Evolutionary conservation across 2,329 filamentous ascomycete genomes (phyloP), one percentile per base, ranked within the genome.

Genomic region (Pestalotiopsis sp.): DNA sequence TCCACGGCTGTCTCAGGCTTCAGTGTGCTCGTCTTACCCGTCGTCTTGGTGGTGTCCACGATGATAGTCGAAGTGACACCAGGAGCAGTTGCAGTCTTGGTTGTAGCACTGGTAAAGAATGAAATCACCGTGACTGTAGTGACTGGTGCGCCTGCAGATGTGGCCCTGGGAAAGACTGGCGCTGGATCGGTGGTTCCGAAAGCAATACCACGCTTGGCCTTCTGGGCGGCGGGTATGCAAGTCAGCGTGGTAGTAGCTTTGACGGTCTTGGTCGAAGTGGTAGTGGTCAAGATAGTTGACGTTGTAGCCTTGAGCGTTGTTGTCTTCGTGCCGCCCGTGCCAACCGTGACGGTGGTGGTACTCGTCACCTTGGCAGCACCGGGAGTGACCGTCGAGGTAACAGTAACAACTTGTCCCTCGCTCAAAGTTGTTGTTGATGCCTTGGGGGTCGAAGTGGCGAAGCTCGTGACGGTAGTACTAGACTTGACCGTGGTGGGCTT

Each of bases 401-500:
- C 61, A 20, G 66, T 63, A 2, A 62, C 61, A 27, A 41, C 52
- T 31, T 13, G 27, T n/a, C 59, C 66, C 56, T 64, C 41, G 52
- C 39, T n/a, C 41, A 57, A 41, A 2, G 66, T 68, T 4, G 66
- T 64, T 23, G 66, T 68, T 23, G 66, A 49, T 17, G 25, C 59
- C 61, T 68, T 68, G 14, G 66, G 66, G 25, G 66, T 68, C 25
- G 41, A 57, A 52, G 66, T 68, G n/a, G 66, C 61, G 36, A n/a
- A 17, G 25, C 25, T 39, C n/a, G 61, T 62, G 13, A 36, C 61
- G 3, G 61, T 62, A 17, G 36, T 36, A 36, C 23, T 41, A 25
- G n/a, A 20, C 36, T 79, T 75, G 25, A 78, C 71, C 1, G 75
- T 73, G 1, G 77, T 74, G 1, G 73, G 67, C 5, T 70, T 76